Evolutionary conservation across 2,329 filamentous ascomycete species (phyloP).

Genomic region (Epichloe scottii): DNA sequence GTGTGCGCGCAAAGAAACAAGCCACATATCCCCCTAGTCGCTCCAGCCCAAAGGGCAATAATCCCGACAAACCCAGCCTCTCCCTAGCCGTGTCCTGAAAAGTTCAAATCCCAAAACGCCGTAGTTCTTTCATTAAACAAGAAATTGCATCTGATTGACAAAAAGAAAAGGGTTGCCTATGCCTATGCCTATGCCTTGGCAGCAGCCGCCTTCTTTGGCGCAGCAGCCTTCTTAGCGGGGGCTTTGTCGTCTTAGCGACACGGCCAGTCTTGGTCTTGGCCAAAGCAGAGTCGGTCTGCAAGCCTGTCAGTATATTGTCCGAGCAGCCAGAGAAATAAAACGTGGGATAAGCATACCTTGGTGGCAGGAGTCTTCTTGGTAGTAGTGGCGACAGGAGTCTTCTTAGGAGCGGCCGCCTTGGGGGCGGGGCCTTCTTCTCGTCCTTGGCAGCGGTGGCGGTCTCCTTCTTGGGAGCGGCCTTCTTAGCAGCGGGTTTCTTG

Average conservation of each 20-base stretch:
- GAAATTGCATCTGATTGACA: slow-evolving; percentile 8
- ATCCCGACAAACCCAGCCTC: slow-evolving; percentile 8
- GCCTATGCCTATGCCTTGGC: slow-evolving; percentile 30
- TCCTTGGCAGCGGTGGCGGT: slow-evolving; percentile 15
- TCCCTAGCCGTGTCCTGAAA: slow-evolving; percentile 8
- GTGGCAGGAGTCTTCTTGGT: slow-evolving; percentile 5
- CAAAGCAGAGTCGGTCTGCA: slow-evolving; percentile 38
- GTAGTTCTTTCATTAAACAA: slow-evolving; percentile 23
- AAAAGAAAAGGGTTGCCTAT: slow-evolving; percentile 14
- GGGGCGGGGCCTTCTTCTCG: slow-evolving; percentile 20
- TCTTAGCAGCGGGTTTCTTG: slow-evolving; percentile 22
- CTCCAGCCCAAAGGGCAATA: slow-evolving; percentile 11
- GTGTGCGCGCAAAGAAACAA: slow-evolving; percentile 11
- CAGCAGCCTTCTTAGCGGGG: slow-evolving; percentile 34
- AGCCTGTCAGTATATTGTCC: not conserved
- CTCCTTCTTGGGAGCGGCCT: slow-evolving; percentile 18
- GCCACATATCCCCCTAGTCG: slow-evolving; percentile 9
- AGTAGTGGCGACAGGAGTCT: not conserved
- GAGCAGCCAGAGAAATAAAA: not conserved
- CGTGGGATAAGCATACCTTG: slow-evolving; percentile 9
- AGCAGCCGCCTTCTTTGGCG: slow-evolving; percentile 31
- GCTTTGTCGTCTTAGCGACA: slow-evolving; percentile 55
- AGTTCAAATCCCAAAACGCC: slow-evolving; percentile 21
- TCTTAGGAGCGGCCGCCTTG: slow-evolving; percentile 16
- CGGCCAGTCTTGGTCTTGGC: slow-evolving; percentile 80